Evolutionary conservation across 768 basidiomycete genomes (phyloP).

Genomic region (Phlegmacium glaucopus): DNA sequence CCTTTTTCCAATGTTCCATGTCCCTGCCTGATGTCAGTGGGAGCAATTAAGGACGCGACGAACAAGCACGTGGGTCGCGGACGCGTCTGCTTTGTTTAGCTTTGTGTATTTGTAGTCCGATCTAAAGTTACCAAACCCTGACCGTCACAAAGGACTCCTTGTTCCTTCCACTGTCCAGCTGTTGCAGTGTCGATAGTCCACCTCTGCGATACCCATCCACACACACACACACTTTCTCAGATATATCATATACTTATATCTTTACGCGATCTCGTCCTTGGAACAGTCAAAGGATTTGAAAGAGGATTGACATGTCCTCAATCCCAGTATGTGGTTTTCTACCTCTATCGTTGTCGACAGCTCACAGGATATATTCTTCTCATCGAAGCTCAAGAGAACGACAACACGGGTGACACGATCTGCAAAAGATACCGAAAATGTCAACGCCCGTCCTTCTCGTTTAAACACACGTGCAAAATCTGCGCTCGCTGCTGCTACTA

Average conservation of each 20-base stretch:
- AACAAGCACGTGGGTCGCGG: constrained; percentile 11
- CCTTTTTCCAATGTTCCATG: too few species aligned
- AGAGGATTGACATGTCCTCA: constrained; percentile 26
- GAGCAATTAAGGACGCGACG: constrained; percentile 7
- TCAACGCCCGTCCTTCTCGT: constrained; percentile 54
- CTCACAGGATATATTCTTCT: background rate
- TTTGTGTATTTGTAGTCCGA: constrained; percentile 14
- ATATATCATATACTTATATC: constrained; percentile 5
- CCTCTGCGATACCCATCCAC: constrained; percentile 9
- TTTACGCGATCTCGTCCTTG: background rate
- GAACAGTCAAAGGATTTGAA: background rate
- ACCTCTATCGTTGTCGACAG: background rate
- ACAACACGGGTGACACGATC: constrained; percentile 54
- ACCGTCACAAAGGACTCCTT: constrained; percentile 8
- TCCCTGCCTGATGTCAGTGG: too few species aligned
- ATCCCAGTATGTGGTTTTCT: constrained; percentile 27
- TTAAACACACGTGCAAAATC: constrained; percentile 55
- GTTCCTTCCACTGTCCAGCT: constrained; percentile 9
- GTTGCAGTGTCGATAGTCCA: constrained; percentile 1
- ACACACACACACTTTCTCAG: constrained; percentile 2
- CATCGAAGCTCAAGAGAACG: constrained; percentile 54
- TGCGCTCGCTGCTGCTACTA: constrained; percentile 23
- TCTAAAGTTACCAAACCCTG: constrained; percentile 9
- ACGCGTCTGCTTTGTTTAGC: constrained; percentile 22
- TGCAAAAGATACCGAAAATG: constrained; percentile 67